Evolutionary conservation across 441 rosid species (phyloP), one percentile per base, ranked within the genome.

Genomic region (Capsella rubella): DNA sequence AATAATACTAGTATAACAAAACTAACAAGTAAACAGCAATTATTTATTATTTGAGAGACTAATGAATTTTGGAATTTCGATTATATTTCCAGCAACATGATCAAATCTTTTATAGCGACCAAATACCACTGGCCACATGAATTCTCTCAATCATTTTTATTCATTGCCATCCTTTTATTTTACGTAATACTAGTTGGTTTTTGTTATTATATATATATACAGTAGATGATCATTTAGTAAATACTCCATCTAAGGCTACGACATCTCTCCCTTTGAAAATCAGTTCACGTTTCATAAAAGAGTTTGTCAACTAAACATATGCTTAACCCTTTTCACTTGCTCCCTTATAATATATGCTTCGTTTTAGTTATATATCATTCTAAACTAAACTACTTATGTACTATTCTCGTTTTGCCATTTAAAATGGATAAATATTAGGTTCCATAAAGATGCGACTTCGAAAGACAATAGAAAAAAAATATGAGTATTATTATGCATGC

Each of bases 121-220:
- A 49, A 18, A 65, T 39, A 66, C 64, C 64, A 72, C 49, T 73
- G 64, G 77, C 77, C 78, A 58, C 67, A 66, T 74, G 72, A 18
- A 7, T 21, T 59, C 25, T 59, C 25, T 1, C 47, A 37, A 59
- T 37, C 15, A 57, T 35, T 57, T 10, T 5, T 18, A 1, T 39
- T 46, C 4, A 27, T 8, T 60, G 31, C 7, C 18, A 57, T 34
- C 14, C 15, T 32, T 56, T 8, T 4, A 56, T 2, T 35, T 47
- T 3, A 29, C 15, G 5, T 11, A 35, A 60, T 11, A 35, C 4
- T 15, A 6, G 25, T 21, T 21, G 25, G 25, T 21, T 21, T 21
- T 16, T 21, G 12, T 59, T 3, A 56, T 54, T 27, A 29, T 28
- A 14, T 10, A 31, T 55, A 14, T 50, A 21, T n/a, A n/a, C 2